Evolutionary conservation across 257 asterid genomes (phyloP).

Genomic region (Leonotis leonurus): DNA sequence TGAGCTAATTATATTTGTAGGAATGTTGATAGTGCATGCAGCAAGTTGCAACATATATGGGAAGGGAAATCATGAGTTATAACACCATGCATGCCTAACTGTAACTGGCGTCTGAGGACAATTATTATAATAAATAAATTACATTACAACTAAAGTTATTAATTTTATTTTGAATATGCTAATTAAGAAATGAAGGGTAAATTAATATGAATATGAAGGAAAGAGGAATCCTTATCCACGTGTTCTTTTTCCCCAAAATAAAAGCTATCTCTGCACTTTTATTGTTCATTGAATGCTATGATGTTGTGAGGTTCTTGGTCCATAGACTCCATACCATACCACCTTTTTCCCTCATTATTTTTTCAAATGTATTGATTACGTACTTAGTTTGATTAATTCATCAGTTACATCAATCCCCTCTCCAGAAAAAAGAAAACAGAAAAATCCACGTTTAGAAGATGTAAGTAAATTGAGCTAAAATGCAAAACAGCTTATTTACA

Average conservation of each 20-base stretch:
- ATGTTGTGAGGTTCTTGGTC: neutral
- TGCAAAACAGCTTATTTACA: too few species aligned
- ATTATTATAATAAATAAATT: too few species aligned
- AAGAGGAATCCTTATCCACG: constrained; percentile 3
- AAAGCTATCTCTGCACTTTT: neutral
- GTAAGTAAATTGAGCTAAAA: neutral
- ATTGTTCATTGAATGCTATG: constrained; percentile 12
- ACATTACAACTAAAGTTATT: neutral
- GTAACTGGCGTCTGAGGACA: too few species aligned
- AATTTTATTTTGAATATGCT: neutral
- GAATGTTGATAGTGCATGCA: too few species aligned
- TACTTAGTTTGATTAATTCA: neutral
- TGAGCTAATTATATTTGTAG: too few species aligned
- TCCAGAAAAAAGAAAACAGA: neutral
- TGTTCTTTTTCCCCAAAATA: constrained; percentile 1
- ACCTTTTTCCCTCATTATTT: neutral
- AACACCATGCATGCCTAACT: too few species aligned
- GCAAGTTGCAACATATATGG: too few species aligned
- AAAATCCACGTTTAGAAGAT: too few species aligned
- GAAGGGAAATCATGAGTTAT: too few species aligned
- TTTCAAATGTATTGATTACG: neutral
- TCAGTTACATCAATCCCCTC: neutral
- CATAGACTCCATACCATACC: too few species aligned
- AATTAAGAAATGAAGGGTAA: neutral
- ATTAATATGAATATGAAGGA: neutral